Evolutionary conservation across 1,284 basidiomycete genomes (phyloP).

Genomic region (Ustilago nuda): DNA sequence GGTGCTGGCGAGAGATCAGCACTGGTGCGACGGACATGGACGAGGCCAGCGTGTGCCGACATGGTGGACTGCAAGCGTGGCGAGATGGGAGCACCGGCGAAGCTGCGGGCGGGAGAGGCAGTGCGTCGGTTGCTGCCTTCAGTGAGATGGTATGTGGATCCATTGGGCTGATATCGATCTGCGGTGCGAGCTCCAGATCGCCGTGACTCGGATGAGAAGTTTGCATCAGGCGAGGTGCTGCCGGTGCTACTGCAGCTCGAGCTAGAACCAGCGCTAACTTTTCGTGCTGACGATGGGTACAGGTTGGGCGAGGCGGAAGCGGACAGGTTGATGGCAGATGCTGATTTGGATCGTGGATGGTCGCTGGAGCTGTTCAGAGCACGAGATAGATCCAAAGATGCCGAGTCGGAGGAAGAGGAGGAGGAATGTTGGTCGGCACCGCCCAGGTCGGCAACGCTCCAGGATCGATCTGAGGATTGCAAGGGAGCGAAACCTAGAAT

Average conservation of each 20-base stretch:
- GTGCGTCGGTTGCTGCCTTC: slow-evolving; percentile 32
- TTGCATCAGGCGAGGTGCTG: slow-evolving; percentile 38
- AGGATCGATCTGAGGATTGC: slow-evolving; percentile 32
- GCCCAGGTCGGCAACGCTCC: slow-evolving; percentile 29
- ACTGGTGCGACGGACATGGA: slow-evolving; percentile 37
- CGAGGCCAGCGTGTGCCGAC: slow-evolving; percentile 30
- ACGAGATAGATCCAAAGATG: slow-evolving; percentile 29
- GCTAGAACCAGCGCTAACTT: slow-evolving; percentile 37
- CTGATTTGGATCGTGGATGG: slow-evolving; percentile 16
- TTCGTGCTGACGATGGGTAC: slow-evolving; percentile 25
- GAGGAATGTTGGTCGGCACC: slow-evolving; percentile 13
- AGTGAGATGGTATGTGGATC: slow-evolving; percentile 18
- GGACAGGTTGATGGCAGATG: slow-evolving; percentile 12
- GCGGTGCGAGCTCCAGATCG: slow-evolving; percentile 22
- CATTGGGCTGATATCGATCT: slow-evolving; percentile 32
- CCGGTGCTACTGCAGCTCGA: slow-evolving; percentile 37
- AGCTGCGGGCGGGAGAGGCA: slow-evolving; percentile 51
- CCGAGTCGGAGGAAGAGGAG: slow-evolving; percentile 9
- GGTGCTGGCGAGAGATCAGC: slow-evolving; percentile 28
- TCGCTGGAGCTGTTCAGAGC: slow-evolving; percentile 29
- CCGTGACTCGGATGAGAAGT: slow-evolving; percentile 25
- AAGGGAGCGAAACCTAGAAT: slow-evolving; percentile 48
- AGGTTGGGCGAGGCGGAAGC: slow-evolving; percentile 19
- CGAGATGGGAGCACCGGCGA: slow-evolving; percentile 45
- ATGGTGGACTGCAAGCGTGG: slow-evolving; percentile 56